Evolutionary conservation across 257 asterid genomes (phyloP).

Genomic region (Thymus mandschuricus): DNA sequence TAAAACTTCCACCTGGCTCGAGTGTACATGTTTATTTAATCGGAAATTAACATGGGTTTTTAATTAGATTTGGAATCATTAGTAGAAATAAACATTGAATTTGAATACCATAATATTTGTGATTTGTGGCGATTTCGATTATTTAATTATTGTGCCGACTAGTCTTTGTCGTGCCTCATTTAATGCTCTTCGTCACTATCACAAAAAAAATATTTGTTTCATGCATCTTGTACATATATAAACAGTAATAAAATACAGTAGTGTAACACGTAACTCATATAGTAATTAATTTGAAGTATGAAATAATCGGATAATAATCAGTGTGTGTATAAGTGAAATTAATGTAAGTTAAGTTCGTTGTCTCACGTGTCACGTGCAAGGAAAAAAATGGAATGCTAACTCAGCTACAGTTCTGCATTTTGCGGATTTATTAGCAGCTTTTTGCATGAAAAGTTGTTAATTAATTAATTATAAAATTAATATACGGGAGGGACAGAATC

Average conservation of each 20-base stretch:
- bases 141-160: neutral
- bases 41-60: neutral
- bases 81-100: neutral
- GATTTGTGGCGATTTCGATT: too few relatives aligned
- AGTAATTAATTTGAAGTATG: too few relatives aligned
- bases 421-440: too few relatives aligned
- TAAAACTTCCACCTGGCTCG: neutral
- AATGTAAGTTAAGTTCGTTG: neutral
- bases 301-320: too few relatives aligned
- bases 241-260: too few relatives aligned
- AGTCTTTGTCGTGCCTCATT: neutral
- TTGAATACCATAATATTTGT: neutral
- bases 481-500: too few relatives aligned
- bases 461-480: too few relatives aligned
- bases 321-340: too few relatives aligned
- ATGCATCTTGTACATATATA: neutral
- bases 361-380: constrained; percentile 32
- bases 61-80: neutral
- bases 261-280: too few relatives aligned
- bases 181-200: neutral
- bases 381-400: constrained; percentile 6
- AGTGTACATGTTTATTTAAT: neutral
- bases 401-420: neutral
- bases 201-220: neutral
- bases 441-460: too few relatives aligned